These are phyloP conservation scores for Xylariaceae sp. DNA, from an alignment of 2,329 filamentous ascomycete species.

Conservation along the genomic window DNA sequence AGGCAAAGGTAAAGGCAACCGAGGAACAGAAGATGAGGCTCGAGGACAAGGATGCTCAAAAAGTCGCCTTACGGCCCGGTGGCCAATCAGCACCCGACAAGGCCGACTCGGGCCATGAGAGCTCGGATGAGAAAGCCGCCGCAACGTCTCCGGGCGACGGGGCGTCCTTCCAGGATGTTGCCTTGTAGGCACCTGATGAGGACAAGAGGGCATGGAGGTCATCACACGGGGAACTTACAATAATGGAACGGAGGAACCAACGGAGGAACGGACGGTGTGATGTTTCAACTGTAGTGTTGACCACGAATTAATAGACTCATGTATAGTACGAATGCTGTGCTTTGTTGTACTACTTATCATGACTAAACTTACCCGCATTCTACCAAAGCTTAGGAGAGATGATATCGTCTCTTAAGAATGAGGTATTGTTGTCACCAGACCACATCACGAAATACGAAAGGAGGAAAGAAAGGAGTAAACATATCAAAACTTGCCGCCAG, in stretches of 20 bases:
- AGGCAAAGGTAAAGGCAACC: constrained; percentile 30
- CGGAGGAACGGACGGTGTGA: background rate
- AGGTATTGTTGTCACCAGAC: no score
- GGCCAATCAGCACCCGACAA: constrained; percentile 19
- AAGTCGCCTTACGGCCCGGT: constrained; percentile 52
- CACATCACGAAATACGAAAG: no score
- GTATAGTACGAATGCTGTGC: no score
- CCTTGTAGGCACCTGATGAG: constrained; percentile 45
- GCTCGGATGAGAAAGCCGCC: constrained; percentile 43
- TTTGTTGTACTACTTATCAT: no score
- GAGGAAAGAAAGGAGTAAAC: no score
- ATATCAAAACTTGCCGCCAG: no score
- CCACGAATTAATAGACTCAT: no score
- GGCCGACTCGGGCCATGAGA: constrained; percentile 39
- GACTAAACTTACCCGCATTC: no score
- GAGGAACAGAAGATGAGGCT: constrained; percentile 61
- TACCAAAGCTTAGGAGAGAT: no score
- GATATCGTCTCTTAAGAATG: no score
- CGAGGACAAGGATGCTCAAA: constrained; percentile 59
- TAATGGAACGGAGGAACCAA: background rate
- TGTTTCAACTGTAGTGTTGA: background rate
- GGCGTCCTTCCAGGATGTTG: constrained; percentile 66
- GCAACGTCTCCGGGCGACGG: constrained; percentile 56
- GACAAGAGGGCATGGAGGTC: no score
- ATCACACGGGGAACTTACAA: background rate